phyloP scores from a whole-genome alignment of 306 rosid genomes.

The Heteromeles arbutifolia region DNA sequence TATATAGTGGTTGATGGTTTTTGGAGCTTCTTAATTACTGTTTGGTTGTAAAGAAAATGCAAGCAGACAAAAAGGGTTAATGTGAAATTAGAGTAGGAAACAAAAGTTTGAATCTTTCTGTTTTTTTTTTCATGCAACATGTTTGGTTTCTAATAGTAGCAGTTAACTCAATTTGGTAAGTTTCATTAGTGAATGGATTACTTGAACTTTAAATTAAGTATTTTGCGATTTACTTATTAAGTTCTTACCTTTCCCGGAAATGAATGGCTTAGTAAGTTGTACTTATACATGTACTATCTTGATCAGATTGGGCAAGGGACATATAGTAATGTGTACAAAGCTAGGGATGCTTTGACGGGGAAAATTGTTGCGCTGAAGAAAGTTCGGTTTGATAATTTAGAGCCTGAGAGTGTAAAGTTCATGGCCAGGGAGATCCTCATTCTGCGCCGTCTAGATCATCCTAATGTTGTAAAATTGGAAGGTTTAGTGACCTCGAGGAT shows the following conservation, averaged over 20 bases:
- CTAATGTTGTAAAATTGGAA: slow-evolving; percentile 79
- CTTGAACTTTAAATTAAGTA: not conserved
- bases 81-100: slow-evolving; percentile 3
- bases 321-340: slow-evolving; percentile 91
- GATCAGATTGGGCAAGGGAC: slow-evolving; percentile 91
- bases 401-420: slow-evolving; percentile 88
- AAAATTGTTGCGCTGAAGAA: slow-evolving; percentile 80
- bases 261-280: slow-evolving; percentile 16
- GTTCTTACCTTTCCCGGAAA: slow-evolving; percentile 1
- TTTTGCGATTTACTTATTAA: not conserved
- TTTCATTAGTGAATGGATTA: not conserved
- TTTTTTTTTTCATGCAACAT: not conserved
- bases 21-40: slow-evolving; percentile 14
- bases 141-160: slow-evolving; percentile 7
- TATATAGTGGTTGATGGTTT: not conserved
- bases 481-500: slow-evolving; percentile 87
- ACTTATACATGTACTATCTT: slow-evolving; percentile 8
- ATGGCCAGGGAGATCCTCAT: slow-evolving; percentile 93
- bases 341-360: slow-evolving; percentile 69
- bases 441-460: slow-evolving; percentile 77
- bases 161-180: slow-evolving; percentile 10
- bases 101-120: slow-evolving; percentile 1
- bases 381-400: slow-evolving; percentile 88
- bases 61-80: not conserved
- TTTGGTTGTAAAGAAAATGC: slow-evolving; percentile 18